Conservation (phyloP, 768 basidiomycete genomes). For the Tricholoma matsutake region DNA sequence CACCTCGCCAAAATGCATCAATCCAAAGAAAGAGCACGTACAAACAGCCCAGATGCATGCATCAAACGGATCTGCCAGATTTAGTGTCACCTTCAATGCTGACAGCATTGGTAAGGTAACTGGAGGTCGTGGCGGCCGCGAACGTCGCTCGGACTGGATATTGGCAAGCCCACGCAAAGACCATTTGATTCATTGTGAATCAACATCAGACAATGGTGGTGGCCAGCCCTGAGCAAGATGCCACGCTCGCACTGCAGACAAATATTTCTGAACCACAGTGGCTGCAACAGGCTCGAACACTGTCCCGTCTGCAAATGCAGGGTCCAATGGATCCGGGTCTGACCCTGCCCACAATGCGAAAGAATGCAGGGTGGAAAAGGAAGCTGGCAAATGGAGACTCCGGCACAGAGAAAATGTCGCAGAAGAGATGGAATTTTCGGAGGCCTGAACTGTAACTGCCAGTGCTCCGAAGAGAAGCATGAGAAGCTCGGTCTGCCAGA, state of each 20-base stretch:
- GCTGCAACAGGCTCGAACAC: not conserved
- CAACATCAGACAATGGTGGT: not conserved
- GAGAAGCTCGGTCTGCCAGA: no score
- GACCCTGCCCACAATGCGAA: not conserved
- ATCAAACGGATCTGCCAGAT: slow-evolving; percentile 14
- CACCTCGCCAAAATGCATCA: slow-evolving; percentile 37
- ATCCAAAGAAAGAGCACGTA: slow-evolving; percentile 36
- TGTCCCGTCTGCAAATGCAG: not conserved
- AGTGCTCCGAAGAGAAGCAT: no score
- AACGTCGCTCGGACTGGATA: not conserved
- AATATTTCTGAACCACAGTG: not conserved
- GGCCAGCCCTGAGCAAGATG: not conserved
- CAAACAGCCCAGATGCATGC: slow-evolving; percentile 38
- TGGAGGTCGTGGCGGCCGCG: not conserved
- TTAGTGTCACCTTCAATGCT: not conserved
- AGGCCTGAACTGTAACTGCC: no score
- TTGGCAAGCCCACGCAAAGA: not conserved
- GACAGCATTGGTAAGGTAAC: not conserved
- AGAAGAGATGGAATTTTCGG: no score
- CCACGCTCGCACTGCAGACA: not conserved
- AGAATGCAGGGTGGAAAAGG: not conserved
- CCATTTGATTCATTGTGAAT: not conserved
- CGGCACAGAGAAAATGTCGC: no score
- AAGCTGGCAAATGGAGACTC: not conserved
- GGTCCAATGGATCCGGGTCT: not conserved